phyloP scores from a whole-genome alignment of 192 early-diverging fungal genomes.

The Glomus cerebriforme region DNA sequence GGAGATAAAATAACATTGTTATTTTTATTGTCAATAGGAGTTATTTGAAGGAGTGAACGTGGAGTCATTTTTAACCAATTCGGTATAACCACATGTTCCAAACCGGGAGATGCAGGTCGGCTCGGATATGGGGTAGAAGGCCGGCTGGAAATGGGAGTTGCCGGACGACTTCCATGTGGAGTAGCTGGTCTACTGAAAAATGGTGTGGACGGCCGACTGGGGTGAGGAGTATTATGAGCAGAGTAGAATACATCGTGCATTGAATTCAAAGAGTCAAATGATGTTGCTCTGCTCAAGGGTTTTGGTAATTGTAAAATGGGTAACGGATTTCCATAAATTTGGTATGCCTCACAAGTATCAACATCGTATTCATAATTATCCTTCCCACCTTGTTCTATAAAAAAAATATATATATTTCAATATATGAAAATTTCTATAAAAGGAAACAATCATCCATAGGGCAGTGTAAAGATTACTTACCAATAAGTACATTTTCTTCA shows the following conservation, averaged over 20 bases:
- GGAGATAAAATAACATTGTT: not conserved
- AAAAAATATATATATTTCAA: not conserved
- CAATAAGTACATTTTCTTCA: constrained; percentile 37
- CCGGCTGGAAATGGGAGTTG: not conserved
- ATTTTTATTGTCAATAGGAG: not conserved
- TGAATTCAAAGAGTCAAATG: constrained; percentile 18
- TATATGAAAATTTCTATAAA: not conserved
- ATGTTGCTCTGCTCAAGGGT: constrained; percentile 22
- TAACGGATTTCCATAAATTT: constrained; percentile 10
- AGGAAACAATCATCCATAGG: not conserved
- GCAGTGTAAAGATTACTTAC: constrained; percentile 22
- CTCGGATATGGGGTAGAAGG: constrained; percentile 3
- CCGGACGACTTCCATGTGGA: no score
- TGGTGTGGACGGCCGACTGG: constrained; percentile 14
- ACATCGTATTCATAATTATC: constrained; percentile 17
- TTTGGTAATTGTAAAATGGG: constrained; percentile 10
- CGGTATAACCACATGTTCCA: constrained; percentile 10
- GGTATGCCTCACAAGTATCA: not conserved
- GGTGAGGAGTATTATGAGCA: constrained; percentile 17
- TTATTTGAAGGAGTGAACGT: not conserved
- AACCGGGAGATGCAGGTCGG: constrained; percentile 20
- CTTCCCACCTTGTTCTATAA: constrained; percentile 24
- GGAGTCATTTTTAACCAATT: constrained; percentile 29
- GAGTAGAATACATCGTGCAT: constrained; percentile 25
- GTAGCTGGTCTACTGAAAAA: not conserved